phyloP scores from a whole-genome alignment of 495 filamentous ascomycete genomes.

The Hyaloscypha variabilis region DNA sequence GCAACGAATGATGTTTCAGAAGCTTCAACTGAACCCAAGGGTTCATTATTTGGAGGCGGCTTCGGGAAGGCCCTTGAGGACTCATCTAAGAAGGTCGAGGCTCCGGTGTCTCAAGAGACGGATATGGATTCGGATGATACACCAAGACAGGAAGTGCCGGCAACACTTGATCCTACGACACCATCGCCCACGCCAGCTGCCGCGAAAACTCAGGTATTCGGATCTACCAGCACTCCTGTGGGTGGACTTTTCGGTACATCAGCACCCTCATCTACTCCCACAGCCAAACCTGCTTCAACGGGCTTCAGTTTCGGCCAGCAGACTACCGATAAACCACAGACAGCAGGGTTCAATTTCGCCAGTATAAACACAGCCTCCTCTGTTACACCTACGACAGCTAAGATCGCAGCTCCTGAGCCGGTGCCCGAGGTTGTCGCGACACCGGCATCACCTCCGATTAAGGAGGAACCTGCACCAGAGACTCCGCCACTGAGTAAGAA shows the following conservation, averaged over 20 bases:
- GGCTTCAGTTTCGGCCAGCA: constrained; percentile 28
- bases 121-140: constrained; percentile 55
- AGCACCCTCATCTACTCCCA: constrained; percentile 35
- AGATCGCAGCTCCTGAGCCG: background rate
- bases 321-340: constrained; percentile 14
- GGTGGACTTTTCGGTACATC: constrained; percentile 33
- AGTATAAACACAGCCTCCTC: constrained; percentile 5
- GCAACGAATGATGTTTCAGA: constrained; percentile 63
- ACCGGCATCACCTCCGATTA: constrained; percentile 36
- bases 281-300: constrained; percentile 29
- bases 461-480: constrained; percentile 35
- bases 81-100: constrained; percentile 42
- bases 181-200: constrained; percentile 56
- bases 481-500: background rate
- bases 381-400: constrained; percentile 21
- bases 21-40: constrained; percentile 39
- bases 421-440: constrained; percentile 16
- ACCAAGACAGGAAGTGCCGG: constrained; percentile 34
- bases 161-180: constrained; percentile 52
- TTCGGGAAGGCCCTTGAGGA: constrained; percentile 57
- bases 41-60: constrained; percentile 56
- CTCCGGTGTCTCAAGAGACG: constrained; percentile 57
- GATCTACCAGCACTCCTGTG: constrained; percentile 29
- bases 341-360: constrained; percentile 18
- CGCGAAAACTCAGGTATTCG: constrained; percentile 44